Conservation (phyloP, 306 rosid species). For the Castanea sativa region DNA sequence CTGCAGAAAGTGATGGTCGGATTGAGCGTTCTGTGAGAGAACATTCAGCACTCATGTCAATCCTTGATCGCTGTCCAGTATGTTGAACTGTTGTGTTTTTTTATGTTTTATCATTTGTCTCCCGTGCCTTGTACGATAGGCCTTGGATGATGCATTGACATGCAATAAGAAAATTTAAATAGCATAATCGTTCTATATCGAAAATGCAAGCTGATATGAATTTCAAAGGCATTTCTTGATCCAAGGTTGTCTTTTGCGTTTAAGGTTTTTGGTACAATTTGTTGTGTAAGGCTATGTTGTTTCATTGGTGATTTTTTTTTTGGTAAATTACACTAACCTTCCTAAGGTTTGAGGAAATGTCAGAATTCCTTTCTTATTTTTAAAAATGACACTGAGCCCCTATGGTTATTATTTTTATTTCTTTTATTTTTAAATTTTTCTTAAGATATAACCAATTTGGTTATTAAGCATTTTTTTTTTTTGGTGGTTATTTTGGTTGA, state of each 20-base stretch:
- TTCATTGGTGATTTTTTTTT: neutral
- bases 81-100: conserved; percentile 7
- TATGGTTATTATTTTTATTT: too few relatives aligned
- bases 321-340: too few relatives aligned
- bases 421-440: too few relatives aligned
- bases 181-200: neutral
- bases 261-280: neutral
- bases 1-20: conserved; percentile 89
- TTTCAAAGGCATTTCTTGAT: neutral
- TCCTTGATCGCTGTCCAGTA: conserved; percentile 92
- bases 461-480: too few relatives aligned
- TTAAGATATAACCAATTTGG: too few relatives aligned
- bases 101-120: neutral
- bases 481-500: too few relatives aligned
- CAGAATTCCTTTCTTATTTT: too few relatives aligned
- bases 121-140: neutral
- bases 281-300: neutral
- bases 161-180: neutral
- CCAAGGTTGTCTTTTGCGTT: neutral
- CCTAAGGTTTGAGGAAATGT: too few relatives aligned
- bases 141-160: neutral
- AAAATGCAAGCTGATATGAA: neutral
- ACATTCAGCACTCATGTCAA: conserved; percentile 73
- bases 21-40: conserved; percentile 93
- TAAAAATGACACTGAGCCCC: too few relatives aligned